A percentile compares a stretch with the other conserved stretches of the same genome.
Conservation (phyloP, 371 early-diverging fungal species). For the Entomophthora muscae region DNA sequence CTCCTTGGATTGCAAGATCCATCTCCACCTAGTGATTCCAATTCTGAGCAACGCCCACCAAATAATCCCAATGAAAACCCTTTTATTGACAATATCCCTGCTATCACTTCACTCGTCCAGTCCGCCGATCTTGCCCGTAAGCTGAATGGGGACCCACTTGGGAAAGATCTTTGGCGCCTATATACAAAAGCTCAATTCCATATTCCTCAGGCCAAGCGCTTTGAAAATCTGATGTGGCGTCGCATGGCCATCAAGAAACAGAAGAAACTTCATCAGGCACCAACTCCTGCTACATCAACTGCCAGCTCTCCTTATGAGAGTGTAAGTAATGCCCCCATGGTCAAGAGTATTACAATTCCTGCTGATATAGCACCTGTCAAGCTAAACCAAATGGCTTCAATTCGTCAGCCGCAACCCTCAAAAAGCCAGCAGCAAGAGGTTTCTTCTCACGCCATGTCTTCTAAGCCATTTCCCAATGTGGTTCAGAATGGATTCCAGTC, state of each 20-base stretch:
- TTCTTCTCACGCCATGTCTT: too few relatives aligned
- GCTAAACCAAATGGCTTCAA: too few relatives aligned
- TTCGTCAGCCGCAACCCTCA: too few relatives aligned
- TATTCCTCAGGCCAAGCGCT: slow-evolving; percentile 36
- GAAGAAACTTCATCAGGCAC: slow-evolving; percentile 12
- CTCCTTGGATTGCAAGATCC: neutral
- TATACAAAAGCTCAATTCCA: slow-evolving; percentile 46
- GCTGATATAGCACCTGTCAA: neutral
- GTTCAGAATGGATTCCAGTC: too few relatives aligned
- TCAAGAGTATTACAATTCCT: slow-evolving; percentile 6
- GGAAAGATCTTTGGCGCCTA: slow-evolving; percentile 44
- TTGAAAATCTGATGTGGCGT: slow-evolving; percentile 53
- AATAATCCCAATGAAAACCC: neutral
- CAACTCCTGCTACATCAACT: slow-evolving; percentile 5
- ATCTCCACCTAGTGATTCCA: neutral
- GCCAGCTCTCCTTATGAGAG: neutral
- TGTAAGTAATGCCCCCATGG: neutral
- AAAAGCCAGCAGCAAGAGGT: too few relatives aligned
- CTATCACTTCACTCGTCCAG: slow-evolving; percentile 19
- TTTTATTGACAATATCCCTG: neutral
- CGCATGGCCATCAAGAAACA: slow-evolving; percentile 41
- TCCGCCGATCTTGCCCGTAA: slow-evolving; percentile 39
- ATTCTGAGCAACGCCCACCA: neutral
- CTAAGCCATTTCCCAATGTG: neutral
- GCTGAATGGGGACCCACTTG: slow-evolving; percentile 30